Conservation (phyloP, 2,329 filamentous ascomycete genomes). For the Fusarium xylarioides region DNA sequence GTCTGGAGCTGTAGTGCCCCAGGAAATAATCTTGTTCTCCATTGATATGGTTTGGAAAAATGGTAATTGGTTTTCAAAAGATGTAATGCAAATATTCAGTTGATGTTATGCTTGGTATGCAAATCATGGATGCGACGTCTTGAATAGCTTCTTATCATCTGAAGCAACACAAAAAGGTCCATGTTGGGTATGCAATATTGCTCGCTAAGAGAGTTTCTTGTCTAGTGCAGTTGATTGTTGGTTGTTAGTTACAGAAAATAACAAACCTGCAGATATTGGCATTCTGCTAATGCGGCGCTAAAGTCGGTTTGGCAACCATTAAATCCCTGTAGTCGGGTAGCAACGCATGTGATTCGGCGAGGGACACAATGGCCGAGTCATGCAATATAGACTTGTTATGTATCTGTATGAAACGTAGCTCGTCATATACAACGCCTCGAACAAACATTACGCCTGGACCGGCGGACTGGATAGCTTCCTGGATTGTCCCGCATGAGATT, state of each 20-base stretch:
- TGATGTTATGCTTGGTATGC: background rate
- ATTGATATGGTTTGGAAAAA: background rate
- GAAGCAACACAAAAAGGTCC: too few relatives aligned
- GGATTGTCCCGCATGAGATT: background rate
- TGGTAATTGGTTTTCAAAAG: background rate
- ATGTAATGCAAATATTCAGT: rapidly evolving
- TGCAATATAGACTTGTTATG: background rate
- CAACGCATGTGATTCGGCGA: too few relatives aligned
- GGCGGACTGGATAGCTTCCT: rapidly evolving
- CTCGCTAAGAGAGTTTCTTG: too few relatives aligned
- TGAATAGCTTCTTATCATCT: background rate
- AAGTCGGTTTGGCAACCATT: too few relatives aligned
- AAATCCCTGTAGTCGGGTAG: too few relatives aligned
- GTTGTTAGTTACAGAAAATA: too few relatives aligned
- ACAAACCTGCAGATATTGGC: too few relatives aligned
- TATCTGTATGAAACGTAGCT: rapidly evolving
- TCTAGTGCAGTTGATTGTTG: too few relatives aligned
- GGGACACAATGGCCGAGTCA: too few relatives aligned
- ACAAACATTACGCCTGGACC: background rate
- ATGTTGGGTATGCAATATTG: too few relatives aligned
- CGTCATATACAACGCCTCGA: background rate
- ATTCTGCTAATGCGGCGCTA: too few relatives aligned
- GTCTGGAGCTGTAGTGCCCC: background rate
- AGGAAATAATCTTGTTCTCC: background rate
- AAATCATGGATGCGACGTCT: too few relatives aligned